Evolutionary conservation across 176 grass and related monocot species (phyloP), one percentile per base, ranked within the genome.

Genomic region (Pontederia crassipes): DNA sequence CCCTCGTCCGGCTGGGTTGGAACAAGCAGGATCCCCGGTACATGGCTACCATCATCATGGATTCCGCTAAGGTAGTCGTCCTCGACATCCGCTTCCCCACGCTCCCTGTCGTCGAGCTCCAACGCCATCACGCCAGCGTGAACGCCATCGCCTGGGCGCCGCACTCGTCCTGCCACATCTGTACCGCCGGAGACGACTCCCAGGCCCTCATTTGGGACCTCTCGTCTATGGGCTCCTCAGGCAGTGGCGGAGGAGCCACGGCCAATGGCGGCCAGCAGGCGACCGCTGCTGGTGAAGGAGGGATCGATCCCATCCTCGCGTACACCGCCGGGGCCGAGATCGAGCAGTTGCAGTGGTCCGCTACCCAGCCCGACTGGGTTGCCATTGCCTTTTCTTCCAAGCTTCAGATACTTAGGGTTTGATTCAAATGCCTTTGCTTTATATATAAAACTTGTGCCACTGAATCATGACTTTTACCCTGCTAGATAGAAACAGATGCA

Each of bases 1-100:
- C 94, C 1, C 75, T 98, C 11, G 85, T 98, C 51, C 80, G 85
- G 61, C 27, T 98, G 32, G 94, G 94, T 12, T 98, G 94, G 94
- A 98, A 98, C 84, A 92, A 98, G 74, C 94, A 98, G 74, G 94
- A 98, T 61, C 88, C 94, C 8, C 81, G 94, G 79, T 98, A 98
- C 79, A 98, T 98, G 94, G 94, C 94, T 4, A 93, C 94, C 60
- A 86, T 98, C 67, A 89, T 98, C 82, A 98, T 98, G 94, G 94
- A 98, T 55, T 86, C 82, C 70, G 67, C 88, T n/a, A 98, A 98
- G 88, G 94, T 98, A 4, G 87, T 98, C 0, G 94, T 92, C 58
- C 84, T 98, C 17, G 94, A 98, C 58, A 98, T 98, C 45, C 93
- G 88, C 68, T 98, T 85, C 67, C 93, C 93, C 1, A 98, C 93